These are phyloP conservation scores for Balamuthia mandrillaris DNA, from an alignment of 208 protist species.

Conservation along the genomic window DNA sequence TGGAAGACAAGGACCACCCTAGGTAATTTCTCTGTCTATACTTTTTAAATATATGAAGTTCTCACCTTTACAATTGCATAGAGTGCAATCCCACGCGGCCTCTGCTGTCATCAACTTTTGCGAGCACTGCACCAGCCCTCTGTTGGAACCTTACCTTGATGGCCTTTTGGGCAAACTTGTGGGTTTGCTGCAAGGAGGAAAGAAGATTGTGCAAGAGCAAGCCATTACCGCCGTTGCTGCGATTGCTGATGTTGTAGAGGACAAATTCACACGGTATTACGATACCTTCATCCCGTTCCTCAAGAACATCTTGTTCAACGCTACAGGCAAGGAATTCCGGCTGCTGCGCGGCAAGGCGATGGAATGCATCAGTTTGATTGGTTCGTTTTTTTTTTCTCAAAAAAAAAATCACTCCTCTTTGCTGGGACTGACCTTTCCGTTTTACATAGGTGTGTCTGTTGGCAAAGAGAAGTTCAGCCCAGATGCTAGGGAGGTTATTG, in stretches of 20 bases:
- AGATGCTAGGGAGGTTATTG: constrained; percentile 70
- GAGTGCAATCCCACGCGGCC: constrained; percentile 68
- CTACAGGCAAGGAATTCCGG: constrained; percentile 47
- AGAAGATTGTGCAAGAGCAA: constrained; percentile 69
- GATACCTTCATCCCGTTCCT: constrained; percentile 77
- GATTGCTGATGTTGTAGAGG: constrained; percentile 68
- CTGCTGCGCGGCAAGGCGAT: constrained; percentile 79
- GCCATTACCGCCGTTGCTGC: constrained; percentile 79
- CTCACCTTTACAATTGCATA: too few species aligned
- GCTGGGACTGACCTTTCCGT: neutral
- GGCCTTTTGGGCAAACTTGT: constrained; percentile 53
- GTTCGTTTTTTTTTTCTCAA: constrained; percentile 22
- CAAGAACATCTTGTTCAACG: constrained; percentile 64
- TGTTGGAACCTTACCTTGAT: constrained; percentile 55
- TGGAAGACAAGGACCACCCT: constrained; percentile 65
- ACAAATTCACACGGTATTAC: constrained; percentile 75
- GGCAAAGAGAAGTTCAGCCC: constrained; percentile 72
- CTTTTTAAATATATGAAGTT: neutral
- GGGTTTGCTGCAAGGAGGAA: constrained; percentile 41
- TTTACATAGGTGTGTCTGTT: constrained; percentile 71
- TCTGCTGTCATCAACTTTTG: constrained; percentile 80
- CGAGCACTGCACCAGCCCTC: constrained; percentile 56
- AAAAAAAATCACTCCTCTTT: neutral
- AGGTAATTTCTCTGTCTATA: constrained; percentile 2
- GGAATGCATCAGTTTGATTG: constrained; percentile 81